These are phyloP conservation scores for Rhizopogon sp. DNA, from an alignment of 768 basidiomycete species.

Conservation along the genomic window DNA sequence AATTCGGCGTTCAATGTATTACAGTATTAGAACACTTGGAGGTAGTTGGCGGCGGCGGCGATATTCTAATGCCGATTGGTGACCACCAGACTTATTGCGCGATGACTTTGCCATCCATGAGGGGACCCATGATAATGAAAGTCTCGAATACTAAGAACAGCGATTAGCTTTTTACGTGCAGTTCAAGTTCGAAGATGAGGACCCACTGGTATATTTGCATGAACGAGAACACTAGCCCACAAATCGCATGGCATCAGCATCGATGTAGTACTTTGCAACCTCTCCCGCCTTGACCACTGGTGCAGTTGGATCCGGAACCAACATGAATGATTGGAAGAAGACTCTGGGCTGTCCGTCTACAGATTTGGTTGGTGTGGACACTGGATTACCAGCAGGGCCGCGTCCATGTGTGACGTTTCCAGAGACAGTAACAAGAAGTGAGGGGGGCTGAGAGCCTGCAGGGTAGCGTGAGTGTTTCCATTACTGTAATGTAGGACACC, in stretches of 20 bases:
- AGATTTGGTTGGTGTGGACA: constrained; percentile 40
- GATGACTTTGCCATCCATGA: background rate
- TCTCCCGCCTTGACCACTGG: constrained; percentile 63
- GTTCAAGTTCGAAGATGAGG: background rate
- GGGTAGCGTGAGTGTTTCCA: background rate
- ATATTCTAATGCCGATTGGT: background rate
- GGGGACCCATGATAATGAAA: background rate
- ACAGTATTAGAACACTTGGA: background rate
- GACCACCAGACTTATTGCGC: background rate
- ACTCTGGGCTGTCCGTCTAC: constrained; percentile 79
- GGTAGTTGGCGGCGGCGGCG: no score
- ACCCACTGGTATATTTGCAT: background rate
- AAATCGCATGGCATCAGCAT: constrained; percentile 75
- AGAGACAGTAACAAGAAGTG: constrained; percentile 73
- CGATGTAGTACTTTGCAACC: constrained; percentile 78
- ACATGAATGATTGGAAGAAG: constrained; percentile 85
- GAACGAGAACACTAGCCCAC: constrained; percentile 49
- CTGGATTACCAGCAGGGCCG: constrained; percentile 54
- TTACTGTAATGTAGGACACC: background rate
- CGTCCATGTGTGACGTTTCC: constrained; percentile 73
- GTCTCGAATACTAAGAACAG: background rate
- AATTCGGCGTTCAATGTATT: background rate
- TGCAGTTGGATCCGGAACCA: constrained; percentile 68
- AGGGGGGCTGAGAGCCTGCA: constrained; percentile 72
- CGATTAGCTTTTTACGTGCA: background rate